phyloP scores from a whole-genome alignment of 306 rosid genomes.

The Cucurbita argyrosperma region DNA sequence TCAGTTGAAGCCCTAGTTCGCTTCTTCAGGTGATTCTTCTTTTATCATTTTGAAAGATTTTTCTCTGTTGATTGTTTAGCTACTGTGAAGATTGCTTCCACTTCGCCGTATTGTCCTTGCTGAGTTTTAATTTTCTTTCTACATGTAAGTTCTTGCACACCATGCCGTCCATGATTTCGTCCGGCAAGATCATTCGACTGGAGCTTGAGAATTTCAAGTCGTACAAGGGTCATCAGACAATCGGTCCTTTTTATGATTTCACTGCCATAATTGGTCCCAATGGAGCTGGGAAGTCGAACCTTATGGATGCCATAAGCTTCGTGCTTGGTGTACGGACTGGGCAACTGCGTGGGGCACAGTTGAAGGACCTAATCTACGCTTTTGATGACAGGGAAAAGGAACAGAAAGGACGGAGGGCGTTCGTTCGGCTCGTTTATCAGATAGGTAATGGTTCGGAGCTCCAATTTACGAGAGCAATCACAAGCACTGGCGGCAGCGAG shows the following conservation, averaged over 20 bases:
- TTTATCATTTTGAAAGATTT: background rate
- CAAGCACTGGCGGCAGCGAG: constrained; percentile 74
- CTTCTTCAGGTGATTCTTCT: background rate
- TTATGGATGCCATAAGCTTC: constrained; percentile 98
- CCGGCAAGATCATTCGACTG: constrained; percentile 73
- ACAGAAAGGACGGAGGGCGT: constrained; percentile 78
- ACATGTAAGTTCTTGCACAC: background rate
- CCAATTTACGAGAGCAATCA: constrained; percentile 62
- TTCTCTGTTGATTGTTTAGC: background rate
- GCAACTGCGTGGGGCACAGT: constrained; percentile 92
- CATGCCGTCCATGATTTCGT: constrained; percentile 76
- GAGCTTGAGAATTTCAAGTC: constrained; percentile 96
- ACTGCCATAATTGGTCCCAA: constrained; percentile 95
- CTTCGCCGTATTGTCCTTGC: background rate
- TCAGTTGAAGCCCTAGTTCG: constrained; percentile 2
- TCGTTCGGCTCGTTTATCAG: constrained; percentile 70
- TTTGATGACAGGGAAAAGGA: constrained; percentile 80
- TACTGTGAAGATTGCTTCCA: background rate
- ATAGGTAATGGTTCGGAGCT: constrained; percentile 60
- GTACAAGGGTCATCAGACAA: constrained; percentile 69
- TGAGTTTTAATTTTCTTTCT: background rate
- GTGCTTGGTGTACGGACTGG: constrained; percentile 93
- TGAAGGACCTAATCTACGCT: constrained; percentile 88
- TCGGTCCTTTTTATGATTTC: constrained; percentile 91
- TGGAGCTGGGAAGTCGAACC: constrained; percentile 94